Evolutionary conservation across 139 green algal genomes (phyloP), one percentile per base, ranked within the genome.

Genomic region (Chlorella vulgaris): DNA sequence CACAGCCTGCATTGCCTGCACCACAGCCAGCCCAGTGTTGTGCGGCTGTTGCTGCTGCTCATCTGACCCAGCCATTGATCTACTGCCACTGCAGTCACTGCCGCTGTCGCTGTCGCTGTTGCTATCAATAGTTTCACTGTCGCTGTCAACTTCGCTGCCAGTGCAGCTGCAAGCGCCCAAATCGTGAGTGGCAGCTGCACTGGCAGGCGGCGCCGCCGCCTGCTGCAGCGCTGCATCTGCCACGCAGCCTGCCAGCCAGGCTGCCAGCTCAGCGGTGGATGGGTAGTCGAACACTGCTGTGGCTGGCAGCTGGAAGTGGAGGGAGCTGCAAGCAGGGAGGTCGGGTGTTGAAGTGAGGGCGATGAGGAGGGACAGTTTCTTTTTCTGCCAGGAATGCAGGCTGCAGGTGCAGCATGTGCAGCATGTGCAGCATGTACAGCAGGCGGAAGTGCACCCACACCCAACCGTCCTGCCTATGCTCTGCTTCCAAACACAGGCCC

Each of bases 241-340:
- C 29, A 50, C 61, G 0, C 21, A 50, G 26, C 19, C 5, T 2
- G 65, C 43, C 21, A 83, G 8, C 35, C 62, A 24, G 10, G 13
- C 7, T 13, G 71, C 60, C 19, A 84, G 68, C 0, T n/a, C 39
- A 0, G 36, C 68, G 3, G 75, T 43, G 5, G 69, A 74, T 8
- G 89, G 89, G 61, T 90, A 92, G 81, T 93, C 89, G 47, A 92
- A 90, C 0, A 85, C 40, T 2, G 90, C n/a, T 7, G 89, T 93
- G 26, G 53, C 31, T 1, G 83, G 81, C 15, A 92, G 81, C 1
- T 84, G 38, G 13, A 91, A 10, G 42, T 33, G 66, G 47, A 90
- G 78, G 1, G 58, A 50, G 8, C 60, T 73, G 60, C 60, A 50
- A 3, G 4, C 26, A 38, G n/a, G n/a, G 1, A 19, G 3, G 24